phyloP scores from a whole-genome alignment of 2,329 filamentous ascomycete genomes.

The Albifimbria verrucaria region DNA sequence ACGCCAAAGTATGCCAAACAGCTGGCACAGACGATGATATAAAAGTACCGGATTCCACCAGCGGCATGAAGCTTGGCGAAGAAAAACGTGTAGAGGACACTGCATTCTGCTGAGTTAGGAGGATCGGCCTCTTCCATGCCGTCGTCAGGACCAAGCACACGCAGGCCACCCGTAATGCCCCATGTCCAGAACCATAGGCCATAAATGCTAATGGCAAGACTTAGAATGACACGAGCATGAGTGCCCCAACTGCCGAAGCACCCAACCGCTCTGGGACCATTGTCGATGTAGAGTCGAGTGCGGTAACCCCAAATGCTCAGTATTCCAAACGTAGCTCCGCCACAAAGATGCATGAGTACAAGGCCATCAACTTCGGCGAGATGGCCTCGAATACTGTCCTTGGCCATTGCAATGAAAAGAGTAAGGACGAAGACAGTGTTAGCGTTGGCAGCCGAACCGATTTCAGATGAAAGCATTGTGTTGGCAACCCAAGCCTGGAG shows the following conservation, averaged over 20 bases:
- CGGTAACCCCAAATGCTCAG: constrained; percentile 24
- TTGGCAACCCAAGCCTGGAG: constrained; percentile 22
- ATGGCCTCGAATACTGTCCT: constrained; percentile 9
- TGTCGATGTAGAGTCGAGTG: constrained; percentile 16
- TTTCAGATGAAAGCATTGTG: constrained; percentile 18
- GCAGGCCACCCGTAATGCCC: constrained; percentile 13
- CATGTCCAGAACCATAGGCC: constrained; percentile 25
- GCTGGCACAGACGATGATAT: constrained; percentile 14
- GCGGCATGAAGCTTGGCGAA: constrained; percentile 18
- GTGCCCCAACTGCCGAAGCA: constrained; percentile 20
- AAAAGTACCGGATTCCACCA: constrained; percentile 17
- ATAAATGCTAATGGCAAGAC: constrained; percentile 18
- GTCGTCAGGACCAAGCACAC: constrained; percentile 9
- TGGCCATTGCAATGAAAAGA: constrained; percentile 22
- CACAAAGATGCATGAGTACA: constrained; percentile 24
- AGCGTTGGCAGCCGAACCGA: constrained; percentile 17
- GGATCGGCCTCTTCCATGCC: constrained; percentile 5
- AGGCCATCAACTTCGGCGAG: constrained; percentile 20
- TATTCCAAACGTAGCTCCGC: constrained; percentile 23
- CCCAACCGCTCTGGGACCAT: constrained; percentile 14
- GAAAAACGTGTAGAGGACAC: constrained; percentile 19
- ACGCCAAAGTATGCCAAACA: constrained; percentile 17
- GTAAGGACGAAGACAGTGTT: constrained; percentile 29
- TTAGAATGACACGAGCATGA: constrained; percentile 17
- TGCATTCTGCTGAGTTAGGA: constrained; percentile 12